Evolutionary conservation across 2,329 filamentous ascomycete species (phyloP).

Genomic region (Penicillium rolfsii): DNA sequence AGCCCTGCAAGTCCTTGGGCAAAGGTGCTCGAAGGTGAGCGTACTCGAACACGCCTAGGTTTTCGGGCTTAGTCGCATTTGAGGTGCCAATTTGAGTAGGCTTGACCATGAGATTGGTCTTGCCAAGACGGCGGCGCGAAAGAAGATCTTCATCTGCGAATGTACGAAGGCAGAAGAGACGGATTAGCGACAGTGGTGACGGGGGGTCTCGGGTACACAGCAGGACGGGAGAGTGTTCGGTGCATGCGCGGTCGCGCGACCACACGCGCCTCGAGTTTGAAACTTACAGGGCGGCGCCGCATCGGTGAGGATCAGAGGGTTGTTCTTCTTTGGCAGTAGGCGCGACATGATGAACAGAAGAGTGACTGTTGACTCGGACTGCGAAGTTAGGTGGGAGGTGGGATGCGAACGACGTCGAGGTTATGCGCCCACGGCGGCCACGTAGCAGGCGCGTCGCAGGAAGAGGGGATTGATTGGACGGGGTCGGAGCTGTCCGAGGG

Average conservation of each 20-base stretch:
- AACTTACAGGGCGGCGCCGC: slow-evolving; percentile 51
- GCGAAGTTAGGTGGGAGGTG: slow-evolving; percentile 12
- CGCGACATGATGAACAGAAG: slow-evolving; percentile 44
- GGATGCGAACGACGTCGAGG: slow-evolving; percentile 21
- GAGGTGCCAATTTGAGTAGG: slow-evolving; percentile 71
- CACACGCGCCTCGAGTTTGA: slow-evolving; percentile 17
- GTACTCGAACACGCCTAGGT: slow-evolving; percentile 88
- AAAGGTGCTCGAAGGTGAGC: slow-evolving; percentile 91
- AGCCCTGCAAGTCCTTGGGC: slow-evolving; percentile 82
- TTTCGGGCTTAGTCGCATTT: slow-evolving; percentile 71
- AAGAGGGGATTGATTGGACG: slow-evolving; percentile 10
- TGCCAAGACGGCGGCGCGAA: slow-evolving; percentile 81
- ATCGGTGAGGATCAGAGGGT: slow-evolving; percentile 51
- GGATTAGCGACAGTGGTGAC: slow-evolving; percentile 23
- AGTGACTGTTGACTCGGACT: not conserved
- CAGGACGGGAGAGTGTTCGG: not conserved
- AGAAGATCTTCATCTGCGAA: slow-evolving; percentile 71
- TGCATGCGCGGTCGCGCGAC: slow-evolving; percentile 25
- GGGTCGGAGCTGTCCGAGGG: slow-evolving; percentile 25
- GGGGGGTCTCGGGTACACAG: slow-evolving; percentile 13
- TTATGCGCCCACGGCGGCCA: slow-evolving; percentile 45
- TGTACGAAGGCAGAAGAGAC: slow-evolving; percentile 7
- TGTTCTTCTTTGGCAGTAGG: slow-evolving; percentile 50
- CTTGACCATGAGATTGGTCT: slow-evolving; percentile 86
- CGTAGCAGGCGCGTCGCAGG: slow-evolving; percentile 49